Percentiles rank a stretch among this genome's conserved stretches.
Evolutionary conservation across 2,329 filamentous ascomycete species (phyloP).

Genomic region (Trichoderma simmonsii): DNA sequence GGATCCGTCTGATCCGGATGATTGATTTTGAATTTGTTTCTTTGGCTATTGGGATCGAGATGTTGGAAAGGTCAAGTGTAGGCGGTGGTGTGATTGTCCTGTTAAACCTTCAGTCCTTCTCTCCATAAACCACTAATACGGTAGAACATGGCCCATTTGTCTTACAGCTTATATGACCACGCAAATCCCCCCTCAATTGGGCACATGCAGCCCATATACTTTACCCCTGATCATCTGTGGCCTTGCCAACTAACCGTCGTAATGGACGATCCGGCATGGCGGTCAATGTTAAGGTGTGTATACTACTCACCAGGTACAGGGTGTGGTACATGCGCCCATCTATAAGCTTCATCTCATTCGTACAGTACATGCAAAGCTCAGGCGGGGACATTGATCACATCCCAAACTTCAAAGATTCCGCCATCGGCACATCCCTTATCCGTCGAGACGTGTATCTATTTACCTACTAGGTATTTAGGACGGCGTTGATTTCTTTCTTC

Average conservation of each 20-base stretch:
- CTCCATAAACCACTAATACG: no score
- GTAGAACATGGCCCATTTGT: no score
- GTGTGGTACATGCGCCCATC: background rate
- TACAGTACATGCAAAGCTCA: background rate
- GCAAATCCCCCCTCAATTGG: background rate
- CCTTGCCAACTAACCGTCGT: background rate
- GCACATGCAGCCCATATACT: background rate
- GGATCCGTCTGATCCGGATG: background rate
- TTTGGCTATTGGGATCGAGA: background rate
- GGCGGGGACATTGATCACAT: background rate
- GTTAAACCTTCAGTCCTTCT: no score
- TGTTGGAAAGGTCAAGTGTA: background rate
- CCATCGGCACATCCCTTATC: background rate
- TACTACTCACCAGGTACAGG: background rate
- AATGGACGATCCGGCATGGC: background rate
- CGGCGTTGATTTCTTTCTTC: background rate
- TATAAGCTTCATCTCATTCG: background rate
- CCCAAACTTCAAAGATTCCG: background rate
- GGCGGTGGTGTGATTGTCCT: no score
- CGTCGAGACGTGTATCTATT: background rate
- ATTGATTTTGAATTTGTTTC: background rate
- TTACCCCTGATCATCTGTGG: background rate
- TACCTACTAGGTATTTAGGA: no score
- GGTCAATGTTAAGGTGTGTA: background rate
- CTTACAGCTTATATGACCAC: background rate